phyloP scores from a whole-genome alignment of 2,329 filamentous ascomycete species.

The Trichoderma oligosporum region DNA sequence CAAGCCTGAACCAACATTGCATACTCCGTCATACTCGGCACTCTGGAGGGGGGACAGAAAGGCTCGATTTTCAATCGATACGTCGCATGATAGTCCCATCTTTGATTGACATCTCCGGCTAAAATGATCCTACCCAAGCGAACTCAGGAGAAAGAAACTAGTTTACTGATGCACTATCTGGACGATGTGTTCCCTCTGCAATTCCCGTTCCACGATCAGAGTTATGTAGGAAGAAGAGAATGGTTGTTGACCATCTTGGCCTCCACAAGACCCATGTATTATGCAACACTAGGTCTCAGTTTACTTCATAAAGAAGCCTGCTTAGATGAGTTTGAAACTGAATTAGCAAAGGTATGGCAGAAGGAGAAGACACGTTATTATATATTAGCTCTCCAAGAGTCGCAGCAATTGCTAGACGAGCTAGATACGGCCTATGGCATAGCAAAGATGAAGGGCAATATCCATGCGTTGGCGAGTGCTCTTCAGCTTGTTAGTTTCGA shows the following conservation, averaged over 20 bases:
- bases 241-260: not conserved
- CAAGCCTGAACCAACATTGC: not conserved
- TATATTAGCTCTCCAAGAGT: not conserved
- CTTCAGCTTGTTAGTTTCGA: not conserved
- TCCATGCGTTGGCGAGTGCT: not conserved
- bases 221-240: not conserved
- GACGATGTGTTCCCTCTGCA: not conserved
- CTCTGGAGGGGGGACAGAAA: not conserved
- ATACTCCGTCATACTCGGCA: not conserved
- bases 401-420: not conserved
- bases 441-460: not conserved
- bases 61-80: not conserved
- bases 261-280: not conserved
- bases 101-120: not conserved
- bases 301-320: not conserved
- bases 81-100: not conserved
- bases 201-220: not conserved
- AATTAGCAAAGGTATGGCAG: not conserved
- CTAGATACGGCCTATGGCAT: not conserved
- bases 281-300: not conserved
- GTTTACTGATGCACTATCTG: not conserved
- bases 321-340: not conserved
- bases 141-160: not conserved
- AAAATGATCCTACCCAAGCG: not conserved
- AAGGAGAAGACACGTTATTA: not conserved